Base-by-base conservation (phyloP, 2,329 filamentous ascomycete genomes). In the Ambrosiella xylebori region DNA sequence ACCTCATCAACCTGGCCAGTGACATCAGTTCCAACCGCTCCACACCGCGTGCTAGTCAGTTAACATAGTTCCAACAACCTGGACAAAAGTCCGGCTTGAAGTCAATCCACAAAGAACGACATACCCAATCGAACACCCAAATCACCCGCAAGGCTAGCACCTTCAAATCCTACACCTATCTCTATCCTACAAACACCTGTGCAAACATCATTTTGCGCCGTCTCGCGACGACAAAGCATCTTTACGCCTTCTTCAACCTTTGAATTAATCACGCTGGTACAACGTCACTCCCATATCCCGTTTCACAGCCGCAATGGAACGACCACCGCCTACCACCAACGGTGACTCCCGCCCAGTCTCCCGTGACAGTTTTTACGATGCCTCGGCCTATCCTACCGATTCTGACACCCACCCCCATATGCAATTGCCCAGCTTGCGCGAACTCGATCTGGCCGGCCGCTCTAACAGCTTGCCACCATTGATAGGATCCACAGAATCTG, bases 401-500 rank as follows among this genome's bases (percentile, higher is more conserved):
- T 9, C 15, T 41, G 36, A 12, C 35, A 35, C 36, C 36, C 53
- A 49, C 35, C 56, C 45, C 27, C 45, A 47, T 39, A 6, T 58
- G 8, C 56, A 52, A 12, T 45, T 58, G n/a, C 59, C 59, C 45
- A 52, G 56, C 15, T 58, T 61, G 36, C 51, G 55, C 44, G 56
- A 56, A 45, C 54, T 61, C 40, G 56, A 57, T 8, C 39, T 57
- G 5, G n/a, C 47, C 7, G 40, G 40, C n/a, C 38, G 53, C 11
- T 47, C 56, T 11, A 51, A 39, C 13, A 12, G 5, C 15, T 36
- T 55, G 6, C 44, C 56, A 19, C 58, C 58, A 9, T 36, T 36
- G 4, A 57, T 54, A 2, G 9, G 57, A 37, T 35, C 51, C 59
- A 27, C 27, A 27, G 27, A 27, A 27, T 3, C 27, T 27, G 27